Evolutionary conservation across 225 moss, liverwort and hornwort species (phyloP).

Genomic region (Physcomitrellopsis africana): DNA sequence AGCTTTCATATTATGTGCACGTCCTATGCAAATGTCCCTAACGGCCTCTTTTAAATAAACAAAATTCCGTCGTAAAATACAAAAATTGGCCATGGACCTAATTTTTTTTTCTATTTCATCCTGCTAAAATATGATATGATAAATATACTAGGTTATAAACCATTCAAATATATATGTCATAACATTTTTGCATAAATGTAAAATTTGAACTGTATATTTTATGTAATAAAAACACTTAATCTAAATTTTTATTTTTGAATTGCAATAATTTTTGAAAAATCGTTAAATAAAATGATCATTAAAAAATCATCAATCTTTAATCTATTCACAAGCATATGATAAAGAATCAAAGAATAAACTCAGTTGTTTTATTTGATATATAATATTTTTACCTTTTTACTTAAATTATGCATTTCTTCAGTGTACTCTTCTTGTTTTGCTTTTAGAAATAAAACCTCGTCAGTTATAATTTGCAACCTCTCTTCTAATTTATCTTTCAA

Average conservation of each 20-base stretch:
- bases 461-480: conserved; percentile 55
- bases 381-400: conserved; percentile 50
- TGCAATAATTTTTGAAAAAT: too few species aligned
- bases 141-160: too few species aligned
- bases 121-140: conserved; percentile 19
- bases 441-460: conserved; percentile 65
- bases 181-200: not conserved
- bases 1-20: conserved; percentile 54
- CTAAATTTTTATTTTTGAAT: rapidly evolving
- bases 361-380: not conserved
- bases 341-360: not conserved
- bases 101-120: conserved; percentile 69
- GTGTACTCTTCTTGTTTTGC: conserved; percentile 69
- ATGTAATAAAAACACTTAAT: too few species aligned
- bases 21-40: conserved; percentile 59
- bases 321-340: too few species aligned
- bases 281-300: too few species aligned
- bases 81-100: conserved; percentile 46
- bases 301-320: too few species aligned
- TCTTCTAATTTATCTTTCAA: conserved; percentile 76
- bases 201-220: not conserved
- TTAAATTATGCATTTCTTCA: conserved; percentile 56
- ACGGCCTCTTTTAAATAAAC: conserved; percentile 54
- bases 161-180: not conserved
- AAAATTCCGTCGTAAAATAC: conserved; percentile 59